Conservation (phyloP, 164 flowering plant species). For the Akebia trifoliata region DNA sequence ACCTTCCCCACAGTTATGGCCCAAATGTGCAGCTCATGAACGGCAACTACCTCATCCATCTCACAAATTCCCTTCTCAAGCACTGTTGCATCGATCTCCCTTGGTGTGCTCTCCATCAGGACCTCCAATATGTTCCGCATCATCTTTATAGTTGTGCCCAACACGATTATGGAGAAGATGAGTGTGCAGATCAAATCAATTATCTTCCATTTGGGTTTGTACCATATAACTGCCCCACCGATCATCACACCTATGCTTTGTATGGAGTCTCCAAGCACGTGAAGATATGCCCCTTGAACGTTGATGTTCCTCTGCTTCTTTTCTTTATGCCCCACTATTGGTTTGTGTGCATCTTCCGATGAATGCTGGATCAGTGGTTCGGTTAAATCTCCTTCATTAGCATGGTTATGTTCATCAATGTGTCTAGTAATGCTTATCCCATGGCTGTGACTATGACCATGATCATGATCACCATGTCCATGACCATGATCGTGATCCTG, state of each 20-base stretch:
- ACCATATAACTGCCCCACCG: conserved; percentile 83
- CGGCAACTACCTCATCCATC: conserved; percentile 78
- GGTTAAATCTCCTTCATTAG: conserved; percentile 7
- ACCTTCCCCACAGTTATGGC: conserved; percentile 89
- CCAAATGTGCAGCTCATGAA: conserved; percentile 90
- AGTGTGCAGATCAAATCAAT: conserved; percentile 82
- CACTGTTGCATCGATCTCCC: conserved; percentile 81
- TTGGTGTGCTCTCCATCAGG: conserved; percentile 89
- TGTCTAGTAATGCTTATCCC: too few relatives aligned
- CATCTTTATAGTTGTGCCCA: conserved; percentile 73
- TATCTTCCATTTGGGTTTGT: conserved; percentile 73
- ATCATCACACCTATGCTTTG: conserved; percentile 91
- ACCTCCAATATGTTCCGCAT: conserved; percentile 70
- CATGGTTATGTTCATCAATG: conserved; percentile 11
- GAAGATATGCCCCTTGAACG: conserved; percentile 87
- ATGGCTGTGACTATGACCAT: conserved; percentile 23
- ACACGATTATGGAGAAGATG: conserved; percentile 62
- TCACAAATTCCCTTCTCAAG: conserved; percentile 77
- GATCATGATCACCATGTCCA: conserved; percentile 20
- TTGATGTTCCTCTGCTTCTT: conserved; percentile 64
- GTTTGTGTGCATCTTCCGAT: conserved; percentile 16
- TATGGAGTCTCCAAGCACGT: conserved; percentile 81
- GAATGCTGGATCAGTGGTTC: conserved; percentile 37
- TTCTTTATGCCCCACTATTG: conserved; percentile 11
- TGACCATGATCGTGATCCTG: conserved; percentile 29